Base-by-base conservation (phyloP, 78 protist species). In the Creolimax fragrantissima region DNA sequence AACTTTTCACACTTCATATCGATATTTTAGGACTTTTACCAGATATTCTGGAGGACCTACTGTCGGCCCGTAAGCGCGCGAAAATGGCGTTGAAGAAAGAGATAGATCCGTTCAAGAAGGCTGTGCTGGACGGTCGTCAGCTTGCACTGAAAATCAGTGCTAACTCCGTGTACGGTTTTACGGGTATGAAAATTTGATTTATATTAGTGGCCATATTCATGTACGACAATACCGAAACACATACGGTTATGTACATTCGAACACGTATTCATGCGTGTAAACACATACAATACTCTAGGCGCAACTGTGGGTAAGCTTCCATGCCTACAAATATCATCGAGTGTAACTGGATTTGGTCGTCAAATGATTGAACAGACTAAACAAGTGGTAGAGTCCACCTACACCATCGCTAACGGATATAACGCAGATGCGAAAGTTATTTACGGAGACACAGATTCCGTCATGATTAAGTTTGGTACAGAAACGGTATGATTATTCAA, bases 141-240 rank as follows among this genome's bases (percentile, higher is more conserved):
- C 96, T 99, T 39, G 99, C 99, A 35, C 92, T 99, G 47, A 98
- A 99, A 90, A 93, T 99, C 41, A 90, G 96, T 0, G 99, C 99
- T 3, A 99, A 99, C 95, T 98, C 99, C 11, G 99, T 99, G n/a
- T 99, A 99, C 93, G 99, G 99, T 37, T 99, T 99, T 93, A 99
- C 99, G 3, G 86, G 86, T 83, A 17, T 5, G 86, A 32, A 32
- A 32, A 58, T 32, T 11, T 58, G 17, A 17, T 58, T 58, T 58
- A 58, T 11, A 58, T 58, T 58, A 32, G n/a, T n/a, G n/a, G n/a
- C n/a, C n/a, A n/a, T n/a, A n/a, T n/a, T n/a, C n/a, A n/a, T n/a
- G n/a, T n/a, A n/a, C n/a, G n/a, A n/a, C n/a, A n/a, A n/a, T n/a
- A n/a, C n/a, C n/a, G n/a, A n/a, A n/a, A n/a, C n/a, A n/a, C n/a